phyloP scores from a whole-genome alignment of 108 stramenopile species.

The Skeletonema tropicum region DNA sequence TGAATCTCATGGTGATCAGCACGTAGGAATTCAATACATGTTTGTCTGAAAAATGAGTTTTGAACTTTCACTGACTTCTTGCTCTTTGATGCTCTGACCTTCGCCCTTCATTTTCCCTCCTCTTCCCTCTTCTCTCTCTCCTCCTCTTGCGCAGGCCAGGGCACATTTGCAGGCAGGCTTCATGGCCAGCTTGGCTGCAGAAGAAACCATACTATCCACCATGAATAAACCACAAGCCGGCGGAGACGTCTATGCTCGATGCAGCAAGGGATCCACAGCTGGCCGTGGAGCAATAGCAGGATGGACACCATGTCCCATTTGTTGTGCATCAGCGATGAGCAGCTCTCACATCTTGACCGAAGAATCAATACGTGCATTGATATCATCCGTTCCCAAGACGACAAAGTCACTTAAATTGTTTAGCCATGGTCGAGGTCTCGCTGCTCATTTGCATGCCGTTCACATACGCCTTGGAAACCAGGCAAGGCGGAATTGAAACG shows the following conservation, averaged over 20 bases:
- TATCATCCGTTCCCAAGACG: slow-evolving; percentile 9
- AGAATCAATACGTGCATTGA: background rate
- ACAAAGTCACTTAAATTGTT: slow-evolving; percentile 49
- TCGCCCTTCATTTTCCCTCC: too few relatives aligned
- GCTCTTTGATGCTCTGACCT: too few relatives aligned
- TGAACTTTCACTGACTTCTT: too few relatives aligned
- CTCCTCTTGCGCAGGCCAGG: too few relatives aligned
- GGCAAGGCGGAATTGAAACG: slow-evolving; percentile 61
- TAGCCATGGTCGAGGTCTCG: slow-evolving; percentile 77
- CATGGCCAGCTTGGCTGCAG: too few relatives aligned
- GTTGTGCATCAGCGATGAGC: slow-evolving; percentile 6
- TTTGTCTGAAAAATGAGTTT: too few relatives aligned
- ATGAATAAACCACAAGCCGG: background rate
- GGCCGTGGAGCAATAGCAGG: background rate
- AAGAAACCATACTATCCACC: background rate
- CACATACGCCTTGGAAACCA: slow-evolving; percentile 88
- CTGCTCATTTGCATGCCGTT: slow-evolving; percentile 81
- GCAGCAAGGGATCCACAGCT: slow-evolving; percentile 1
- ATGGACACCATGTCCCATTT: slow-evolving; percentile 34
- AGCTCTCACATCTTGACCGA: slow-evolving; percentile 10
- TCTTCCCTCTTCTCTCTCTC: too few relatives aligned
- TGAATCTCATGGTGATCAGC: too few relatives aligned
- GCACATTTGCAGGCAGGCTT: too few relatives aligned
- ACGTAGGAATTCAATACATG: too few relatives aligned
- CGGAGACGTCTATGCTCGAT: background rate